phyloP scores from a whole-genome alignment of 2,329 filamentous ascomycete species.

The Paradendryphiella salina region DNA sequence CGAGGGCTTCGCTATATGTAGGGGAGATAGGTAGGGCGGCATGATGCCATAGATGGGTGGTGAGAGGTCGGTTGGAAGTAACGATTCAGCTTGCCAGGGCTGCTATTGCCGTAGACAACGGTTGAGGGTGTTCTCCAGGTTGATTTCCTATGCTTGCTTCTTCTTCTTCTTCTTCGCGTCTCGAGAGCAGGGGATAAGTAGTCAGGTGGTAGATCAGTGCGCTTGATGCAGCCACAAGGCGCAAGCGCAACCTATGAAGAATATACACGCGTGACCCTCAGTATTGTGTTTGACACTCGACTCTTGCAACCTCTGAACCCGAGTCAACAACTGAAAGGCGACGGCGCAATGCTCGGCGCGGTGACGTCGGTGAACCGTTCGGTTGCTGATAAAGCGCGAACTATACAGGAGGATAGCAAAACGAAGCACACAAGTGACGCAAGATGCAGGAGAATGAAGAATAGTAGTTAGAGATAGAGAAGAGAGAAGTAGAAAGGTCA shows the following conservation, averaged over 20 bases:
- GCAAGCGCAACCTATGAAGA: conserved; percentile 20
- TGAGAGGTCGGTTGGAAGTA: conserved; percentile 15
- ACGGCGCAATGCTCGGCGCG: conserved; percentile 8
- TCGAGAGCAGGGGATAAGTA: conserved; percentile 4
- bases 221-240: conserved; percentile 31
- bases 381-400: conserved; percentile 13
- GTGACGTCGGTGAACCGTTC: conserved; percentile 20
- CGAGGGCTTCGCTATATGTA: conserved; percentile 43
- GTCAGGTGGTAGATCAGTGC: conserved; percentile 37
- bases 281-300: background rate
- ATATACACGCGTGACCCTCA: background rate
- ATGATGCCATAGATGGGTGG: conserved; percentile 34
- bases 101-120: background rate
- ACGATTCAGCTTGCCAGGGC: background rate
- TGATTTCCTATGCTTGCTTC: conserved; percentile 2
- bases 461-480: conserved; percentile 4
- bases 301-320: background rate
- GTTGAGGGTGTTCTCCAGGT: background rate
- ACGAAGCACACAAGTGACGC: conserved; percentile 5
- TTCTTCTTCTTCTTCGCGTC: conserved; percentile 8
- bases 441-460: background rate
- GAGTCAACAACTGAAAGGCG: background rate
- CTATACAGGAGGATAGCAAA: conserved; percentile 3
- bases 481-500: conserved; percentile 4
- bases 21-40: conserved; percentile 41